Conservation (phyloP, 306 rosid genomes). For the Acacia confusa region DNA sequence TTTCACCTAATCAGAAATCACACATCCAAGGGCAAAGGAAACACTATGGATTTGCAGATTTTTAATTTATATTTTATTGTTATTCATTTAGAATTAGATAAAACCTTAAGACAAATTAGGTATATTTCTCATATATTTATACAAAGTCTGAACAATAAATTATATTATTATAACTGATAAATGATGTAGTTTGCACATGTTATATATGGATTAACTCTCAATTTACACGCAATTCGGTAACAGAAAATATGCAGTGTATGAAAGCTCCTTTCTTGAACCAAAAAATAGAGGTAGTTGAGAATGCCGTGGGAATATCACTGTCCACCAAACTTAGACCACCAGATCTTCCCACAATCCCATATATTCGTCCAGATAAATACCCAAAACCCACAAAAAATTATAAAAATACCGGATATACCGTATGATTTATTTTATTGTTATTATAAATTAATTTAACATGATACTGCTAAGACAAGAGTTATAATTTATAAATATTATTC, state of each 20-base stretch:
- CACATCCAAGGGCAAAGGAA: neutral
- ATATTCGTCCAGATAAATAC: slow-evolving; percentile 27
- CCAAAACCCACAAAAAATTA: slow-evolving; percentile 18
- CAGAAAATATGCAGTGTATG: slow-evolving; percentile 11
- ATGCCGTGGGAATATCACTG: slow-evolving; percentile 32
- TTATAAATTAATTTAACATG: neutral
- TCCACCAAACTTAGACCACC: slow-evolving; percentile 46
- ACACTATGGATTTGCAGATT: neutral
- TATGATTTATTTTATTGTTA: neutral
- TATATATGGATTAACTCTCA: neutral
- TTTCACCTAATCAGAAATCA: neutral
- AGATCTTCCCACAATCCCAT: slow-evolving; percentile 30
- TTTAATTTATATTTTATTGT: neutral
- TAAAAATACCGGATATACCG: neutral
- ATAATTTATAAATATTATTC: neutral
- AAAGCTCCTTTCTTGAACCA: neutral
- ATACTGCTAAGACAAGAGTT: neutral
- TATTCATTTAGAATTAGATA: neutral
- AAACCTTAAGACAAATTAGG: too few relatives aligned
- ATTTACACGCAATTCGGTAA: neutral
- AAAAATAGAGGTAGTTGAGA: slow-evolving; percentile 36
- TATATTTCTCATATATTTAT: neutral
- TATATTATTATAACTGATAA: neutral
- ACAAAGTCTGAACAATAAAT: neutral
- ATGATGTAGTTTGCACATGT: neutral